Base-by-base conservation (phyloP, 2,329 filamentous ascomycete genomes). In the Apiospora arundinis region DNA sequence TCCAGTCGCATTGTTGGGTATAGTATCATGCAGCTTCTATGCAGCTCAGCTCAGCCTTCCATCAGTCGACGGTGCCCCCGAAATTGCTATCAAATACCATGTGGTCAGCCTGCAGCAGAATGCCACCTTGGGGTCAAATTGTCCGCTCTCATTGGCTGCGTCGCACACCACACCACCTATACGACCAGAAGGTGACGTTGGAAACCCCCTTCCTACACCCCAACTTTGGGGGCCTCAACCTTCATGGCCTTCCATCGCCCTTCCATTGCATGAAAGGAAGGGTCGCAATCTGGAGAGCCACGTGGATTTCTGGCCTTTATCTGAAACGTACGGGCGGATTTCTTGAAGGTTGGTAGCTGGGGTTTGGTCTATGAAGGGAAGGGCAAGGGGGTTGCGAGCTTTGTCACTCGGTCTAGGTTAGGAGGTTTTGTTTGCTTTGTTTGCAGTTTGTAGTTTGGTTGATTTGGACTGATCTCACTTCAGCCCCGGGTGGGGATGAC, bases 71-170 rank as follows among this genome's bases (percentile, higher is more conserved):
- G 52, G 52, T 60, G 52, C 52, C 52, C 32, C 52, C 52, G 52
- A 60, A 37, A 60, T 60, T 60, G 52, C 52, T 37, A 11, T 37
- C 32, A 16, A 60, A 32, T 25, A 11, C 52, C 25, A 60, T 60
- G 52, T 60, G 52, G 56, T 63, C 56, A 63, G 56, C 56, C 18
- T 63, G 28, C 56, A 63, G 28, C 1, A 63, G 28, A 56, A 63
- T 63, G 12, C 32, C 28, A 63, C 56, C 18, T 63, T 63, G 56
- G 56, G 32, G 56, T 40, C 56, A 14, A n/a, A n/a, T n/a, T 14
- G 42, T 16, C 42, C 1, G 14, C 11, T 16, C 18, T 40, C 18
- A 40, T 63, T 63, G 56, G 56, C 18, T 63, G 56, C 32, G 28
- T 21, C 28, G 56, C 8, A 14, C 8, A 63, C 32, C 56, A 63